A percentile compares a stretch with the other conserved stretches of the same genome.
These are phyloP conservation scores for Xylaria sp. DNA, from an alignment of 2,329 filamentous ascomycete genomes.

Conservation along the genomic window DNA sequence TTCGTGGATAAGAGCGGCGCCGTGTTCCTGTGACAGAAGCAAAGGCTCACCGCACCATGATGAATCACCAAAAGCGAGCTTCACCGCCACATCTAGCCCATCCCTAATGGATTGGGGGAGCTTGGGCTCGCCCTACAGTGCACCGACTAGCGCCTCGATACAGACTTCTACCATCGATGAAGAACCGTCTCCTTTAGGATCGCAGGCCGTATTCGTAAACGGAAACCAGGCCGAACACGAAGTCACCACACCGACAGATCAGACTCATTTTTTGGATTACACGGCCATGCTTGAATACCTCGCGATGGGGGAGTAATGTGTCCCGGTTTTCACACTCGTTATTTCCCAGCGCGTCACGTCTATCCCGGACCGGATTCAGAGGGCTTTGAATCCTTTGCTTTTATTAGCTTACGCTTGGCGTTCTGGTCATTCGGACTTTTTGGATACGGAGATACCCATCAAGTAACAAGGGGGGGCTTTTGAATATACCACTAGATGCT, in stretches of 20 bases:
- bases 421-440: background rate
- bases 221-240: background rate
- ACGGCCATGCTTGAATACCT: background rate
- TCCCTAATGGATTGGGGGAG: background rate
- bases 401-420: background rate
- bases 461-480: background rate
- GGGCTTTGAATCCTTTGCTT: background rate
- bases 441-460: background rate
- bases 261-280: background rate
- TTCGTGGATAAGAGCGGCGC: conserved; percentile 22
- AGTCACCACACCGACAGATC: background rate
- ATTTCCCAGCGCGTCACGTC: background rate
- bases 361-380: background rate
- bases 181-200: background rate
- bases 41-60: conserved; percentile 2
- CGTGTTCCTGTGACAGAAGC: conserved; percentile 2
- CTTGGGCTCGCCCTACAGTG: background rate
- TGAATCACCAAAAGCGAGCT: background rate
- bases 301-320: background rate
- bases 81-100: background rate
- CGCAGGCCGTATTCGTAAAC: background rate
- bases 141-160: background rate
- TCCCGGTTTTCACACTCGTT: background rate
- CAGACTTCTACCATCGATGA: background rate
- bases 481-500: background rate